Base-by-base conservation (phyloP, 2,329 filamentous ascomycete genomes). In the Tolypocladium cylindrosporum region DNA sequence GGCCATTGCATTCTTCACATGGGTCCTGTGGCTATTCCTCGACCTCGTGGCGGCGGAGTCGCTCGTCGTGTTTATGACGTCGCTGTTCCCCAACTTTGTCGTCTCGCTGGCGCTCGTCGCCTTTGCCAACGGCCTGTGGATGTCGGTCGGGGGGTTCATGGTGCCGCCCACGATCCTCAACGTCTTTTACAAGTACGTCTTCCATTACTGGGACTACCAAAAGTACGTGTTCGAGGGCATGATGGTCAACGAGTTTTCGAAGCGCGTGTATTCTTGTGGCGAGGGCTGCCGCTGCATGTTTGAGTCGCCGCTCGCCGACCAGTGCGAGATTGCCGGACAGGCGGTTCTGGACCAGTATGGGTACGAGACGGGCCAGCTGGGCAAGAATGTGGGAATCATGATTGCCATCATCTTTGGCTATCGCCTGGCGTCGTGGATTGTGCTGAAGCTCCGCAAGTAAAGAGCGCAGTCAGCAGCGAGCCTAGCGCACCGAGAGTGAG, bases 121-220 rank as follows among this genome's bases (percentile, higher is more conserved):
- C 0, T 95, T 95, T 67, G 87, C 89, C 27, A 96, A 96, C 71
- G 91, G 90, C 0, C 77, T 96, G 8, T 96, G 90, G 90, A 95
- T 95, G 90, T 86, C 82, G 55, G 89, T 93, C 1, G 84, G 87
- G 56, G 91, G 91, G 0, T 95, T 95, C 74, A 80, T 95, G 70
- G 90, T 95, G 1, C 80, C 84, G 3, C 84, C 86, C 4, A 82
- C 77, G 1, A 81, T 86, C 2, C 78, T 95, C 45, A 95, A 96
- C 70, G 83, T 81, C 2, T 96, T 96, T 65, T 96, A 89, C 85
- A 83, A 85, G 70, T 94, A 95, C 65, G 89, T 89, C 7, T 94
- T 94, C 65, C 88, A 92, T 68, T 95, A 92, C 71, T 92, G 92
- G 67, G 89, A 95, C 69, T 95, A 95, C 67, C 90, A 93, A 69